phyloP scores from a whole-genome alignment of 2,329 filamentous ascomycete genomes.

The Scedosporium apiospermum region DNA sequence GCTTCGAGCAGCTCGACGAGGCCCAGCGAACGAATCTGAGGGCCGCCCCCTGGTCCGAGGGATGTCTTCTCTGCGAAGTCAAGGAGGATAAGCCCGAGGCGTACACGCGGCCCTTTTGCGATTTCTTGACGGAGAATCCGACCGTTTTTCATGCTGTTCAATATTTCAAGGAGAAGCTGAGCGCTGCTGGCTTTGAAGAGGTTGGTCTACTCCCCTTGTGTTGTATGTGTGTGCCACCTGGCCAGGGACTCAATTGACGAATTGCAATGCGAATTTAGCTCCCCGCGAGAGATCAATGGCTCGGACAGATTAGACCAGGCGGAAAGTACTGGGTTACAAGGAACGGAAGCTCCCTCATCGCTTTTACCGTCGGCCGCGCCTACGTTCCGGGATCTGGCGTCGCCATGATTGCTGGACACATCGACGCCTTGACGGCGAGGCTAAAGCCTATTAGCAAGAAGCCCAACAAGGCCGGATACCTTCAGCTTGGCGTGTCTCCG shows the following conservation, averaged over 20 bases:
- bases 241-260: not conserved
- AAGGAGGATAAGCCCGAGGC: constrained; percentile 42
- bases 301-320: constrained; percentile 58
- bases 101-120: constrained; percentile 76
- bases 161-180: constrained; percentile 65
- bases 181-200: constrained; percentile 62
- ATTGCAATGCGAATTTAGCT: constrained; percentile 33
- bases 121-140: constrained; percentile 82
- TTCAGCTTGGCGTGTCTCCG: constrained; percentile 83
- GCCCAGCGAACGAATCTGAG: constrained; percentile 10
- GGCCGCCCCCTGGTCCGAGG: constrained; percentile 10
- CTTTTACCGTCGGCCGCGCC: constrained; percentile 70
- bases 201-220: constrained; percentile 27
- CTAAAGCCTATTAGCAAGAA: constrained; percentile 86
- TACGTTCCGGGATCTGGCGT: constrained; percentile 81
- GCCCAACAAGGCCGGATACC: constrained; percentile 73
- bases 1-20: constrained; percentile 10
- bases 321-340: constrained; percentile 85
- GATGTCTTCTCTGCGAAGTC: constrained; percentile 27
- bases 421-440: constrained; percentile 83
- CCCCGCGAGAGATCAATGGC: constrained; percentile 74
- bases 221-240: not conserved
- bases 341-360: constrained; percentile 77
- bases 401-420: constrained; percentile 82
- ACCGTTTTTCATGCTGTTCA: constrained; percentile 88